These are phyloP conservation scores for Tricholoma hemisulphureum DNA, from an alignment of 768 basidiomycete genomes.

Conservation along the genomic window DNA sequence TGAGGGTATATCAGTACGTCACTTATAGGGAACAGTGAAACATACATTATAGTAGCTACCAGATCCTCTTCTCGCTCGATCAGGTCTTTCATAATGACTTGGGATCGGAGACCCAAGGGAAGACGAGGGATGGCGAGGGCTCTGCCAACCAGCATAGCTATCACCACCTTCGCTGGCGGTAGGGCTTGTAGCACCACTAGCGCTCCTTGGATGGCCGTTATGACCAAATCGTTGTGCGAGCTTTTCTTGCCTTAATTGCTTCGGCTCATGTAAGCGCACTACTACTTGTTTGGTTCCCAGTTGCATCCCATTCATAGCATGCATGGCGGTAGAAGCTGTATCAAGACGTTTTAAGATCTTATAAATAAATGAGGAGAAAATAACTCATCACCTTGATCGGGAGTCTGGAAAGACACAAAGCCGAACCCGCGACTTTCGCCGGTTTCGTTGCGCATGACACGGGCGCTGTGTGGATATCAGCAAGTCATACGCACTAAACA, in stretches of 20 bases:
- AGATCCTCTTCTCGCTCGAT: slow-evolving; percentile 72
- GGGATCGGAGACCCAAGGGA: slow-evolving; percentile 58
- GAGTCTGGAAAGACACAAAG: slow-evolving; percentile 84
- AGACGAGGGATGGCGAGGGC: slow-evolving; percentile 58
- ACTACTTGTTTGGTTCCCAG: slow-evolving; percentile 77
- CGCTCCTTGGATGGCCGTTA: slow-evolving; percentile 76
- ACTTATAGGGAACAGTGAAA: slow-evolving; percentile 2
- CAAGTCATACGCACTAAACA: neutral
- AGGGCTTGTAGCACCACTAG: slow-evolving; percentile 84
- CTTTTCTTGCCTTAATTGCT: slow-evolving; percentile 87
- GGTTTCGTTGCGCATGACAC: slow-evolving; percentile 86
- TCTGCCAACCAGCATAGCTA: slow-evolving; percentile 69
- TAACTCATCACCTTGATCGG: slow-evolving; percentile 64
- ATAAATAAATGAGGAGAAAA: neutral
- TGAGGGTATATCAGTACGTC: neutral
- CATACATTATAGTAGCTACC: slow-evolving; percentile 85
- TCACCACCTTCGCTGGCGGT: slow-evolving; percentile 81
- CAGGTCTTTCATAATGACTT: slow-evolving; percentile 51
- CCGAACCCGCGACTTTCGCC: slow-evolving; percentile 87
- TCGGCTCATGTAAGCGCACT: slow-evolving; percentile 88
- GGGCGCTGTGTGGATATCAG: slow-evolving; percentile 54
- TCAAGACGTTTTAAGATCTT: neutral
- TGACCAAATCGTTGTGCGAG: slow-evolving; percentile 79
- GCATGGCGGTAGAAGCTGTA: slow-evolving; percentile 69
- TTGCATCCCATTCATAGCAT: slow-evolving; percentile 74